A percentile compares a stretch with the other conserved stretches of the same genome.
Evolutionary conservation across 140 eudicot genomes (phyloP).

Genomic region (Stevia rebaudiana): DNA sequence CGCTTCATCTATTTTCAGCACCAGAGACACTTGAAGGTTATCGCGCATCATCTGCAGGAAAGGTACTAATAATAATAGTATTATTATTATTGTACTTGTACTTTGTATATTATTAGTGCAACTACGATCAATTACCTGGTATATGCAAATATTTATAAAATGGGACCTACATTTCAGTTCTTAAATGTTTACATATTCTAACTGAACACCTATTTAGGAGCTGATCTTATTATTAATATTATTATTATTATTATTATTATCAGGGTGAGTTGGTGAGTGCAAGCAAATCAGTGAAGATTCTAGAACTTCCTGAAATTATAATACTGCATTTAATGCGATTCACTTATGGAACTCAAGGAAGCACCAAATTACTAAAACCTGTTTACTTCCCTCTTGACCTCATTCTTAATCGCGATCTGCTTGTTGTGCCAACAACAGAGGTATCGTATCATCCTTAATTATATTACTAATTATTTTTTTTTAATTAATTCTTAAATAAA

Average conservation of each 20-base stretch:
- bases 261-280: slow-evolving; percentile 84
- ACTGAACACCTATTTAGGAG: neutral
- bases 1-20: slow-evolving; percentile 64
- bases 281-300: slow-evolving; percentile 69
- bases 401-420: slow-evolving; percentile 47
- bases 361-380: slow-evolving; percentile 69
- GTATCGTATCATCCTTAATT: slow-evolving; percentile 18
- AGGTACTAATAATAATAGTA: slow-evolving; percentile 32
- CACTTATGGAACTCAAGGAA: slow-evolving; percentile 74
- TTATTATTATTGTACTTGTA: neutral
- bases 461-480: neutral
- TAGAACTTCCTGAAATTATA: slow-evolving; percentile 65
- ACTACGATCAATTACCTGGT: neutral
- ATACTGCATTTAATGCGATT: slow-evolving; percentile 83
- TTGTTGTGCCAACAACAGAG: slow-evolving; percentile 55
- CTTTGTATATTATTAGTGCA: no score
- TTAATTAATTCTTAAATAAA: neutral
- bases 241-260: no score
- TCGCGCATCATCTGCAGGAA: slow-evolving; percentile 61
- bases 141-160: neutral
- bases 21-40: slow-evolving; percentile 85
- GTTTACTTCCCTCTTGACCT: slow-evolving; percentile 68
- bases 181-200: neutral
- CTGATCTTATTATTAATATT: no score
- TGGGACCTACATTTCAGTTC: neutral